These are phyloP conservation scores for Fusarium duplospermum DNA, from an alignment of 2,329 filamentous ascomycete species.

Conservation along the genomic window DNA sequence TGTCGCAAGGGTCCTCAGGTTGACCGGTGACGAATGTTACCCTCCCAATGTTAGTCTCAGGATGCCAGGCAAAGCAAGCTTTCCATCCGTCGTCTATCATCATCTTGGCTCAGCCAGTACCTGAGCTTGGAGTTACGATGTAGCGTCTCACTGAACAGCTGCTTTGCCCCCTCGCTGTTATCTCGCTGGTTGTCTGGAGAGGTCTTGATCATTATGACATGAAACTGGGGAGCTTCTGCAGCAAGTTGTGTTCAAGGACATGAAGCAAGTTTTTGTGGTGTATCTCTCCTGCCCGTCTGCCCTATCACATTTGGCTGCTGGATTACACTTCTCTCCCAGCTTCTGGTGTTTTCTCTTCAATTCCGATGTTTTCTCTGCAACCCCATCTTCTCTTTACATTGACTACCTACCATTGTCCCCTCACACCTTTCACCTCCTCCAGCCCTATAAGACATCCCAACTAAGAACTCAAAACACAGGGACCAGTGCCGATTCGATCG, in stretches of 20 bases:
- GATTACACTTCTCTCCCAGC: neutral
- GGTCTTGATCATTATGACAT: neutral
- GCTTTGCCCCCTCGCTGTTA: neutral
- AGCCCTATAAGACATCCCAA: conserved; percentile 11
- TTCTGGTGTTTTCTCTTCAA: neutral
- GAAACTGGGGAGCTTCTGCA: neutral
- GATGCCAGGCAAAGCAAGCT: conserved; percentile 19
- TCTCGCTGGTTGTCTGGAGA: neutral
- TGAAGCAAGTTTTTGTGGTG: neutral
- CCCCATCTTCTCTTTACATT: neutral
- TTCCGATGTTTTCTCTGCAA: neutral
- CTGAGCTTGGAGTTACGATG: neutral
- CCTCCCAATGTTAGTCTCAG: conserved; percentile 14
- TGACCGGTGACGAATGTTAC: conserved; percentile 6
- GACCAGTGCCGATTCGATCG: conserved; percentile 11
- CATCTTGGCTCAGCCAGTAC: neutral
- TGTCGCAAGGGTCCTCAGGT: conserved; percentile 5
- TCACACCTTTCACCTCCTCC: neutral
- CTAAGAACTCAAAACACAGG: conserved; percentile 8
- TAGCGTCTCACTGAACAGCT: neutral
- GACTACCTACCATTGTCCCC: neutral
- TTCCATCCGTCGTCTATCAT: neutral
- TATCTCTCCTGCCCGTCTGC: neutral
- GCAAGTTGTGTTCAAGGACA: neutral
- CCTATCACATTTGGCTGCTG: neutral